A percentile compares a stretch with the other conserved stretches of the same genome.
Conservation (phyloP, 2,329 filamentous ascomycete species). For the Alternaria sp. region DNA sequence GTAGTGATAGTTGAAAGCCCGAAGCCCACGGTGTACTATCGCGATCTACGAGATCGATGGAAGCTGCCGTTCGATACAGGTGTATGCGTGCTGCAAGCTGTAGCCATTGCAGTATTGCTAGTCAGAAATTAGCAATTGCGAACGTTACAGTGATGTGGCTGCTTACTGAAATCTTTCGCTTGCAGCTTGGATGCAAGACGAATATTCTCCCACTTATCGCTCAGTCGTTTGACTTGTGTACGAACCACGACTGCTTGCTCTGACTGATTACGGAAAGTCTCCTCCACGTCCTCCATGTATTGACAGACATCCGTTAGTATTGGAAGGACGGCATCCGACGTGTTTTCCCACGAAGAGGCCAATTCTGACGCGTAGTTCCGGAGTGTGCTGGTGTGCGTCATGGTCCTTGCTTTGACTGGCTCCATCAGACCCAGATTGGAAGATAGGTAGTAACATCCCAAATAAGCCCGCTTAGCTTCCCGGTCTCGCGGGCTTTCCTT, state of each 20-base stretch:
- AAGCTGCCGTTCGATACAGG: conserved; percentile 34
- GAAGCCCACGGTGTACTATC: conserved; percentile 41
- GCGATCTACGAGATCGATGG: conserved; percentile 37
- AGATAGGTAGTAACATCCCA: conserved; percentile 45
- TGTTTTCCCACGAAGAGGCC: conserved; percentile 37
- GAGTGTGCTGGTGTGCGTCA: conserved; percentile 36
- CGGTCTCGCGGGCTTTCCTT: conserved; percentile 31
- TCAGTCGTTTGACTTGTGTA: conserved; percentile 42
- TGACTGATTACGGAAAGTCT: conserved; percentile 36
- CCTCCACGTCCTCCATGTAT: conserved; percentile 45
- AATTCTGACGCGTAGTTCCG: conserved; percentile 42
- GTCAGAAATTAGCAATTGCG: conserved; percentile 12
- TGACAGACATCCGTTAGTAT: conserved; percentile 41
- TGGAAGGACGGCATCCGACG: conserved; percentile 38
- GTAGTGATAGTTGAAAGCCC: conserved; percentile 45
- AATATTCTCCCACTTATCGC: conserved; percentile 43
- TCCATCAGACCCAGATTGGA: conserved; percentile 37
- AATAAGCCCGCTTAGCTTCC: conserved; percentile 43
- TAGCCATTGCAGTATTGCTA: conserved; percentile 43
- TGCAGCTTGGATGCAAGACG: conserved; percentile 35
- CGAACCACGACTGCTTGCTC: conserved; percentile 39
- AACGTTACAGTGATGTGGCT: neutral
- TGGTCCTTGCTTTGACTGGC: conserved; percentile 25
- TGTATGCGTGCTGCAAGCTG: conserved; percentile 39
- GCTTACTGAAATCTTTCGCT: conserved; percentile 40